phyloP scores from a whole-genome alignment of 768 basidiomycete species.

The Russula sp. region DNA sequence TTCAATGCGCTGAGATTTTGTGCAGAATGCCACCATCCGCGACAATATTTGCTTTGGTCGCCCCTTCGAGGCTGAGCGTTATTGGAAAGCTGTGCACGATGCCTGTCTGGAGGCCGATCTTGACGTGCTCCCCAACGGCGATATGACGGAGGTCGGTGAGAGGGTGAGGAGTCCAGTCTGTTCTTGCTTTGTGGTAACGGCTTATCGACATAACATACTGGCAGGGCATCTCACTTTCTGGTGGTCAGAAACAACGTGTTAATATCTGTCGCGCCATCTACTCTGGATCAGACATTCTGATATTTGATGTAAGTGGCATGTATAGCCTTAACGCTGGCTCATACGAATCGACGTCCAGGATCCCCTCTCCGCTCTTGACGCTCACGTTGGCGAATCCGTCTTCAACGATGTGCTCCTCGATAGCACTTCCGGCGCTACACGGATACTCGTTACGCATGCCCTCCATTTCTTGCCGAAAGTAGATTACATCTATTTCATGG shows the following conservation, averaged over 20 bases:
- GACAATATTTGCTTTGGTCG: conserved; percentile 88
- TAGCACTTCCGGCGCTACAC: conserved; percentile 59
- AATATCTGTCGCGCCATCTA: conserved; percentile 87
- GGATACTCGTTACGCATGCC: conserved; percentile 87
- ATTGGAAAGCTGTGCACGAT: conserved; percentile 73
- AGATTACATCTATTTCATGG: conserved; percentile 77
- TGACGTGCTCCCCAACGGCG: conserved; percentile 67
- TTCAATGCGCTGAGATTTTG: neutral
- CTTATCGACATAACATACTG: neutral
- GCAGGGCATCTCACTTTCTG: conserved; percentile 79
- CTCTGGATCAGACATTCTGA: conserved; percentile 76
- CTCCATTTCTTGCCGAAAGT: conserved; percentile 84
- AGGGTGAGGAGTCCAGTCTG: conserved; percentile 30
- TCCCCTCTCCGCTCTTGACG: conserved; percentile 85
- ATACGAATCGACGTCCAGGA: conserved; percentile 37
- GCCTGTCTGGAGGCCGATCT: conserved; percentile 77
- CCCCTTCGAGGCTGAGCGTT: conserved; percentile 71
- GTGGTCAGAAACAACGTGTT: conserved; percentile 73
- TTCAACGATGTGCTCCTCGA: conserved; percentile 78
- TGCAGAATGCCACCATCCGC: conserved; percentile 71
- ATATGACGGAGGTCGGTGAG: conserved; percentile 80
- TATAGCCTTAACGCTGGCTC: neutral
- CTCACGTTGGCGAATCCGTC: conserved; percentile 82
- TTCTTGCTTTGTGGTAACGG: neutral
- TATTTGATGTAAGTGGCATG: conserved; percentile 54